Conservation (phyloP, 2,329 filamentous ascomycete genomes). For the Fusarium aywerte region DNA sequence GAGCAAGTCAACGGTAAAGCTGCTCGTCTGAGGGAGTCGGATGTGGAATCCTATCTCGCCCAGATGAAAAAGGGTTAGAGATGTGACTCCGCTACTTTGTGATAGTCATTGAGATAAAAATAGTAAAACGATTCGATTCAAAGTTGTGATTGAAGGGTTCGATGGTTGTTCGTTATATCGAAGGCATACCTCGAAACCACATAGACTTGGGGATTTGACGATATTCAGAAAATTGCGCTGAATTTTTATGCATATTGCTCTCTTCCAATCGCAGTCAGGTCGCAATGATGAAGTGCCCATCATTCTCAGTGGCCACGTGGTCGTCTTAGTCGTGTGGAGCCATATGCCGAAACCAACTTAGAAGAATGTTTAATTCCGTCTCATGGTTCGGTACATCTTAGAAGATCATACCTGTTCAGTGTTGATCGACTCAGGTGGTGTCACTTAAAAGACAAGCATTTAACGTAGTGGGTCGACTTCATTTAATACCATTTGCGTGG, state of each 20-base stretch:
- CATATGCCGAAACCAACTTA: neutral
- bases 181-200: neutral
- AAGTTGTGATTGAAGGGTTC: neutral
- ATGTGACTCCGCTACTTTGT: neutral
- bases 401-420: no score
- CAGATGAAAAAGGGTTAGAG: conserved; percentile 18
- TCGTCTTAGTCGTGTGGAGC: neutral
- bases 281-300: neutral
- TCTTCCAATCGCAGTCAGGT: no score
- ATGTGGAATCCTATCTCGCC: conserved; percentile 20
- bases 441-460: no score
- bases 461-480: no score
- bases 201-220: neutral
- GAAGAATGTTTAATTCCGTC: neutral
- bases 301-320: neutral
- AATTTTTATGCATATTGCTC: neutral
- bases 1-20: conserved; percentile 72
- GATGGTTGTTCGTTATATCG: neutral
- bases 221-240: accelerated
- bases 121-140: neutral
- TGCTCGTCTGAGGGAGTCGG: conserved; percentile 59
- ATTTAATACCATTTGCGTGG: neutral
- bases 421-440: no score
- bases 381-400: no score
- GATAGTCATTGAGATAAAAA: neutral